A percentile compares a stretch with the other conserved stretches of the same genome.
Conservation (phyloP, 331 rosid species). For the Erythrophleum ivorense region DNA sequence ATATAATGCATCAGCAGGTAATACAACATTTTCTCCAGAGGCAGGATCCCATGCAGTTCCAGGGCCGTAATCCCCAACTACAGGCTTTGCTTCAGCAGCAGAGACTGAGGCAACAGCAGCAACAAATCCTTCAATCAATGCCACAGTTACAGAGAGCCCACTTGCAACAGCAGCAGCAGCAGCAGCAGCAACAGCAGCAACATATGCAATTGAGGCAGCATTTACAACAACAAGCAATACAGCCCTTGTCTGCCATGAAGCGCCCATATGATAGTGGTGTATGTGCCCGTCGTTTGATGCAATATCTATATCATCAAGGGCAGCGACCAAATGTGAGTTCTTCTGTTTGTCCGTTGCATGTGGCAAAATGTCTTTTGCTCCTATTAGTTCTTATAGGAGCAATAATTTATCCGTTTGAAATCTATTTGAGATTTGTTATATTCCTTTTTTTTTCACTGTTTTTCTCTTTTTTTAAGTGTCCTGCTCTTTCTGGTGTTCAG, state of each 20-base stretch:
- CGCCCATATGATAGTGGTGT: slow-evolving; percentile 82
- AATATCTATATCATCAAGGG: slow-evolving; percentile 93
- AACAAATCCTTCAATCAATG: slow-evolving; percentile 82
- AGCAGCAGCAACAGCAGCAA: slow-evolving; percentile 68
- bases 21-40: slow-evolving; percentile 87
- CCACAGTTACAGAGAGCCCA: slow-evolving; percentile 88
- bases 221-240: slow-evolving; percentile 77
- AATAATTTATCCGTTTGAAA: not conserved
- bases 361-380: slow-evolving; percentile 5
- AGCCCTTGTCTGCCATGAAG: slow-evolving; percentile 62
- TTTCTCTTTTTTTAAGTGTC: slow-evolving; percentile 1
- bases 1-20: slow-evolving; percentile 75
- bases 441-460: not conserved
- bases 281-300: slow-evolving; percentile 97
- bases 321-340: slow-evolving; percentile 82
- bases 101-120: slow-evolving; percentile 74
- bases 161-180: slow-evolving; percentile 75
- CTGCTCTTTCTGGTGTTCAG: slow-evolving; percentile 1
- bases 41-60: slow-evolving; percentile 81
- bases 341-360: slow-evolving; percentile 28
- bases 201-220: slow-evolving; percentile 88
- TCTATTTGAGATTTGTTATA: slow-evolving; percentile 1
- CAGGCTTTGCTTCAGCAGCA: slow-evolving; percentile 88
- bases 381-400: slow-evolving; percentile 5
- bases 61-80: slow-evolving; percentile 74